Evolutionary conservation across 257 asterid genomes (phyloP).

Genomic region (Lithospermum erythrorhizon): DNA sequence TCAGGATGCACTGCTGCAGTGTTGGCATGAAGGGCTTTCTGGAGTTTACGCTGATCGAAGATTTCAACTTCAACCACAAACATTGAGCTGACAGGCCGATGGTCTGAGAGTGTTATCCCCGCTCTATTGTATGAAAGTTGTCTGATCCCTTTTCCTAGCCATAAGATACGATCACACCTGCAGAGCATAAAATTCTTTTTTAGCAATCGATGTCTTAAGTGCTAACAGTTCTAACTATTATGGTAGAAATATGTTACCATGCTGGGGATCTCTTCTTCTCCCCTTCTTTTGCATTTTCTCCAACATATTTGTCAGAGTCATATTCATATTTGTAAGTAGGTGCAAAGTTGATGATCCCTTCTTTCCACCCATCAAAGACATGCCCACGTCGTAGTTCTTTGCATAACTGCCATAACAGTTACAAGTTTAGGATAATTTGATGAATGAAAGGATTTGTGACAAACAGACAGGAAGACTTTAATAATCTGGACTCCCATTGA

Average conservation of each 20-base stretch:
- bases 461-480: no score
- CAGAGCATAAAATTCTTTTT: not conserved
- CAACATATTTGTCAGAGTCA: conserved; percentile 59
- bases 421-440: conserved; percentile 9
- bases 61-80: conserved; percentile 72
- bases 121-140: conserved; percentile 57
- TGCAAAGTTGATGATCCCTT: conserved; percentile 73
- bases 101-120: conserved; percentile 65
- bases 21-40: conserved; percentile 56
- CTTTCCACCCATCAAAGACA: conserved; percentile 87
- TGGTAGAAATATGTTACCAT: conserved; percentile 40
- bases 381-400: conserved; percentile 64
- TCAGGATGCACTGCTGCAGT: conserved; percentile 61
- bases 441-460: no score
- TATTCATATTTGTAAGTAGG: conserved; percentile 86
- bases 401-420: conserved; percentile 36
- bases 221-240: not conserved
- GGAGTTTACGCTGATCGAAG: conserved; percentile 67
- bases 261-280: conserved; percentile 94
- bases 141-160: conserved; percentile 86
- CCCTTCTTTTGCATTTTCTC: conserved; percentile 63
- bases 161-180: conserved; percentile 94
- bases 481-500: no score
- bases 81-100: conserved; percentile 70
- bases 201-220: not conserved